Base-by-base conservation (phyloP, 106 monocot genomes). In the Platanthera zijinensis region DNA sequence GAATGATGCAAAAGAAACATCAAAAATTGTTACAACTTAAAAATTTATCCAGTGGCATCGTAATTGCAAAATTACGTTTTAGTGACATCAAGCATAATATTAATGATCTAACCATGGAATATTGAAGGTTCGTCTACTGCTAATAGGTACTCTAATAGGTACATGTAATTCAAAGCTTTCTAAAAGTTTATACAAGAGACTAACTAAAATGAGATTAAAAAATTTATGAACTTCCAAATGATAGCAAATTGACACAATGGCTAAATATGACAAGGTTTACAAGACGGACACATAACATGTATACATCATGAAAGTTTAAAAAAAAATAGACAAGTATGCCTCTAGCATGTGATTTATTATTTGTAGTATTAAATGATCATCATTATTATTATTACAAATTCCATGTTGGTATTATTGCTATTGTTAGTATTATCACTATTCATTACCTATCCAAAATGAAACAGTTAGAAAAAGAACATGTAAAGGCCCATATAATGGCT, bases 1-100 rank as follows among this genome's bases (percentile, higher is more conserved):
- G 48, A 74, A 75, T 17, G 71, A 80, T 52, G 80, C 11, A 52
- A 39, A 57, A 67, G 7, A 64, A 50, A 30, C 4, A 30, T 32
- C 28, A 66, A 66, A 66, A 11, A 0, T 30, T 30, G 30, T 10
- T n/a, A 32, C 10, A 66, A 32, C 10, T 10, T n/a, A 32, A 3
- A 66, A 32, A 8, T 66, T 66, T 12, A 32, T 66, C 10, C 66
- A 32, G 66, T 5, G 9, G 9, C 66, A 0, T 10, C 66, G 9
- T 66, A 30, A 66, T 30, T 66, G 32, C 18, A 66, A 5, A 61
- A 61, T 7, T n/a, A 8, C 59, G 18, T 19, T 19, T 61, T 61
- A 61, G 19, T 21, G 19, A 61, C 7, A 61, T 19, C 19, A 56
- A 19, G 59, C 19, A 61, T 19, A 61, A 61, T 21, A 61, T 61